phyloP scores from a whole-genome alignment of 106 monocot species.

The Allium sativum region DNA sequence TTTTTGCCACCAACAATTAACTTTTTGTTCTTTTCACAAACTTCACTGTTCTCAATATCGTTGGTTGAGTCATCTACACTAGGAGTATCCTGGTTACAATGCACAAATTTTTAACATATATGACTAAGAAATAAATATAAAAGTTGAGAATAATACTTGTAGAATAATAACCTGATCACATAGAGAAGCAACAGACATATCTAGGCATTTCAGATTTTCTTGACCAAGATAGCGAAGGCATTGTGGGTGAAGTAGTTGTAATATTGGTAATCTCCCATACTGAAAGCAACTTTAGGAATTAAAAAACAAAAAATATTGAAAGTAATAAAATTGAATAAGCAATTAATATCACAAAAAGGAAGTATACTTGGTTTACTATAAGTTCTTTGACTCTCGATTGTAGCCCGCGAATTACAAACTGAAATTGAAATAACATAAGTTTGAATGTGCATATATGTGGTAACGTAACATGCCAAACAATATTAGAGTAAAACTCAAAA shows the following conservation, averaged over 20 bases:
- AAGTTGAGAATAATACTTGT: too few relatives aligned
- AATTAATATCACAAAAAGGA: background rate
- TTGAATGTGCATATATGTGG: background rate
- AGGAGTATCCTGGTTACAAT: background rate
- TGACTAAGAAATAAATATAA: too few relatives aligned
- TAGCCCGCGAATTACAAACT: constrained; percentile 67
- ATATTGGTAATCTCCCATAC: constrained; percentile 65
- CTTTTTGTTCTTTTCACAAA: constrained; percentile 11
- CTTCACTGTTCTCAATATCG: constrained; percentile 6
- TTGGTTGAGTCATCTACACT: constrained; percentile 4
- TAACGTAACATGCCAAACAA: background rate
- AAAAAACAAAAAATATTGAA: too few relatives aligned
- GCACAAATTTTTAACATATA: too few relatives aligned
- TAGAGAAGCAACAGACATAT: constrained; percentile 50
- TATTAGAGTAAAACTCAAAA: background rate
- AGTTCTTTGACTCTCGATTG: constrained; percentile 54
- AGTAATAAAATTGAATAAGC: too few relatives aligned
- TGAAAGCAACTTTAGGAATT: background rate
- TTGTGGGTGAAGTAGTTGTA: constrained; percentile 76
- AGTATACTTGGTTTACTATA: constrained; percentile 54
- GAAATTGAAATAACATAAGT: constrained; percentile 7
- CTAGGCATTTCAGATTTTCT: constrained; percentile 64
- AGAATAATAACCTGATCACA: constrained; percentile 29
- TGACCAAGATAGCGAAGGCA: constrained; percentile 66
- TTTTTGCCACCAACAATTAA: constrained; percentile 50